Evolutionary conservation across 2,329 filamentous ascomycete species (phyloP), one percentile per base, ranked within the genome.

Genomic region (Nigrospora oryzae): DNA sequence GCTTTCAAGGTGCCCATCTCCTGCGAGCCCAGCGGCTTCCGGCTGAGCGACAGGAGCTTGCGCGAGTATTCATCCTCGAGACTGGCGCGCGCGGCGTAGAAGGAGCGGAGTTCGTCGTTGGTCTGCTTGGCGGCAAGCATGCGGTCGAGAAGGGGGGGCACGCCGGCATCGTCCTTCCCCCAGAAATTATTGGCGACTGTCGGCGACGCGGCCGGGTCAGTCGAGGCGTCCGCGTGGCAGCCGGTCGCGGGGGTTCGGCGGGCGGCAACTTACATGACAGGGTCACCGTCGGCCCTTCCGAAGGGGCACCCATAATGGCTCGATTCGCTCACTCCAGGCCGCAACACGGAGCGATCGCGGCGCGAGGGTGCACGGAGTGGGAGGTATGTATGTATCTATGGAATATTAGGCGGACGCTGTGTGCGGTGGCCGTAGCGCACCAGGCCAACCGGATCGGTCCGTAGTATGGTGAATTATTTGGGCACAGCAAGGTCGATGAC

Each of bases 111-210:
- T 68, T 98, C 93, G 66, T 98, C 94, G 63, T 85, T 90, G 23
- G 93, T 96, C 58, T 86, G 81, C 73, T 98, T 98, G 40, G 93
- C 89, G 65, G 83, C 84, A 61, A 89, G 84, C 89, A 98, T 95
- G 60, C 93, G 91, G 64, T 91, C 88, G 30, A 98, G 77, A 59
- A 98, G 79, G 47, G 93, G 94, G 38, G 77, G 76, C 59, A 98
- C 90, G 62, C 93, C 94, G 42, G 91, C 93, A 74, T 98, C 93
- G 64, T 97, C 91, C 74, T 95, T 97, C 52, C 93, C 93, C 93
- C 93, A 98, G 67, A 98, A 98, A 65, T 98, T 98, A 71, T 98
- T 98, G 59, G 93, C 91, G 71, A 98, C 90, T 90, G 53, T 46
- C 3, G 28, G 30, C 34, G 33, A 36, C 34, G 36, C 36, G 31